Evolutionary conservation across 345 rosid species (phyloP), one percentile per base, ranked within the genome.

Genomic region (Gossypium mustelinum): DNA sequence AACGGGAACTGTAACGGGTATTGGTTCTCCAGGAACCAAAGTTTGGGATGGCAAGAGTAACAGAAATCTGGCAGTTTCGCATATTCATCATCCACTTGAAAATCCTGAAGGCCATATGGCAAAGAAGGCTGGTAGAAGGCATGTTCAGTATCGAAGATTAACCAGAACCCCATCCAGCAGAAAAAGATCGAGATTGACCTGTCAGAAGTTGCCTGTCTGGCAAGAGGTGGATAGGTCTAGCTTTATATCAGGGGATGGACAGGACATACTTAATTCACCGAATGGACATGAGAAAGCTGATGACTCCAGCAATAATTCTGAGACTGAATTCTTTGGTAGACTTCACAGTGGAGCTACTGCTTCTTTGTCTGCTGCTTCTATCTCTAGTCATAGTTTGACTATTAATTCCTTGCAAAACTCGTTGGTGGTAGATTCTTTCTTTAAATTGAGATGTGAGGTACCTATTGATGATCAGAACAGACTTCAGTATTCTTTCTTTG

Each of bases 31-130:
- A 41, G 98, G 88, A 81, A 95, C 96, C 67, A 90, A 87, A 84
- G 98, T 95, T 83, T 93, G 99, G 99, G 97, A 93, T 88, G 94
- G 88, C 41, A 90, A 85, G 82, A 90, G 84, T 34, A 93, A 93
- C 76, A 91, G 94, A 88, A 91, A 87, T 76, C 78, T 76, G 77
- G 77, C 85, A 79, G 87, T 85, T 76, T 84, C 97, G 55, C 89
- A 78, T 73, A 90, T 95, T 82, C 99, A 89, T 82, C 99, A 95
- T 86, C 99, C 99, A 4, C 97, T 95, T 81, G 99, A 95, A 87
- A 85, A 85, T 85, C 82, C 84, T 79, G 84, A 80, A 56, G 85
- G 88, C 64, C 82, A 43, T 77, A 73, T 54, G 18, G 71, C 78
- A 52, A 87, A 84, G 83, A 90, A 77, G 76, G 81, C 81, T 58